Evolutionary conservation across 2,329 filamentous ascomycete species (phyloP).

Genomic region (Epichloe bromicola): DNA sequence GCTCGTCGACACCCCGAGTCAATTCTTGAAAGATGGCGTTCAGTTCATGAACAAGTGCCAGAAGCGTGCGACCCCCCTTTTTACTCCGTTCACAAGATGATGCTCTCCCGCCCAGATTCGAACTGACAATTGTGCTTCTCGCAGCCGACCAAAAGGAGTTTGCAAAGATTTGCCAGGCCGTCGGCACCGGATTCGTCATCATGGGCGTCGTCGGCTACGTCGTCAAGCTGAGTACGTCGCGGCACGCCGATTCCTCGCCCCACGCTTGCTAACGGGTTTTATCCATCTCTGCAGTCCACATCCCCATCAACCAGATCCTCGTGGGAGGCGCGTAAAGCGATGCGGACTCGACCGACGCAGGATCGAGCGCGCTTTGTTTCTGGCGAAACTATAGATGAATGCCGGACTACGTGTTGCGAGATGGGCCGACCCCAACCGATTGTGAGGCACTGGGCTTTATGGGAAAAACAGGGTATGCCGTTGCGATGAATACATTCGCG

Average conservation of each 20-base stretch:
- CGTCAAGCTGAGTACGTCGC: conserved; percentile 50
- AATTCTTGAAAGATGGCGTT: conserved; percentile 49
- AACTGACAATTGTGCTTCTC: background rate
- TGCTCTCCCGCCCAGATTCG: background rate
- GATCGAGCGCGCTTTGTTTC: background rate
- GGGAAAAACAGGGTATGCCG: background rate
- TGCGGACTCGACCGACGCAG: background rate
- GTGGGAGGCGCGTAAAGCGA: conserved; percentile 51
- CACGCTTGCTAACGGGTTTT: background rate
- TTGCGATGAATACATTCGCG: background rate
- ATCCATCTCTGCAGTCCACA: conserved; percentile 38
- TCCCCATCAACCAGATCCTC: conserved; percentile 57
- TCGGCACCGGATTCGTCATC: conserved; percentile 56
- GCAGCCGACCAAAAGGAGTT: conserved; percentile 31
- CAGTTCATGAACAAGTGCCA: conserved; percentile 51
- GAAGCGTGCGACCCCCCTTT: conserved; percentile 38
- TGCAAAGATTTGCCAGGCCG: conserved; percentile 39
- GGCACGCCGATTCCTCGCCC: background rate
- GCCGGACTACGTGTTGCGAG: background rate
- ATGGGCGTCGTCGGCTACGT: conserved; percentile 60
- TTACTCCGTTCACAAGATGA: too few relatives aligned
- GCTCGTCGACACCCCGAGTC: conserved; percentile 53
- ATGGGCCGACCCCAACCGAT: too few relatives aligned
- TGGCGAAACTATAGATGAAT: background rate
- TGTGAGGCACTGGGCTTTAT: background rate